Base-by-base conservation (phyloP, 2,329 filamentous ascomycete genomes). In the Fusarium chuoi region DNA sequence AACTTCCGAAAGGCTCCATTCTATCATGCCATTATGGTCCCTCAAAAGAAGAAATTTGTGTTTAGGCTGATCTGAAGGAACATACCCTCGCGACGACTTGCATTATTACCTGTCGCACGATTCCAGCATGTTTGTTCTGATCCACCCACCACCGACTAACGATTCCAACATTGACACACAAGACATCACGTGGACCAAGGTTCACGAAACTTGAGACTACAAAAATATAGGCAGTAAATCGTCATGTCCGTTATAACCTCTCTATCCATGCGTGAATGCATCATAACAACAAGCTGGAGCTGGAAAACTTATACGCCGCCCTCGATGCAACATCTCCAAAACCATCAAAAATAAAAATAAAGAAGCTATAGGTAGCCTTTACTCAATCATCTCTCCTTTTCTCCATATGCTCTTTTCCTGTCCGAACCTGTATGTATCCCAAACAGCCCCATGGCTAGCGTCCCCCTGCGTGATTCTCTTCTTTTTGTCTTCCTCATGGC, bases 351-450 rank as follows among this genome's bases (percentile, higher is more conserved):
- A 57, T 65, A 55, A 62, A 52, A 55, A 55, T n/a, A 58, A 61
- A 65, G 49, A 55, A 56, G 49, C 57, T 41, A 58, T 55, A 71
- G 35, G 46, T 51, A 38, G 49, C 46, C 54, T 46, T 59, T 59
- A 45, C 52, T 72, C 41, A 49, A 39, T 56, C 71, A 61, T 74
- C 71, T 68, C 49, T 57, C 68, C 57, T 74, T 74, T 68, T 69
- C 71, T 56, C 56, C 44, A 24, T 72, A 68, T 66, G 70, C 65
- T 61, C 49, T 69, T 73, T 73, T 62, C 61, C 51, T 67, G 30
- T 59, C 71, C 71, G 71, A 74, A 72, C 68, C 58, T 74, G 71
- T 74, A 74, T 74, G 70, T 74, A 74, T 71, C 71, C 71, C 68
- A 74, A 74, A 51, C 67, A 62, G 61, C 58, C 62, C 51, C 48